These are phyloP conservation scores for Mycena chlorophos DNA, from an alignment of 768 basidiomycete genomes.

Conservation along the genomic window DNA sequence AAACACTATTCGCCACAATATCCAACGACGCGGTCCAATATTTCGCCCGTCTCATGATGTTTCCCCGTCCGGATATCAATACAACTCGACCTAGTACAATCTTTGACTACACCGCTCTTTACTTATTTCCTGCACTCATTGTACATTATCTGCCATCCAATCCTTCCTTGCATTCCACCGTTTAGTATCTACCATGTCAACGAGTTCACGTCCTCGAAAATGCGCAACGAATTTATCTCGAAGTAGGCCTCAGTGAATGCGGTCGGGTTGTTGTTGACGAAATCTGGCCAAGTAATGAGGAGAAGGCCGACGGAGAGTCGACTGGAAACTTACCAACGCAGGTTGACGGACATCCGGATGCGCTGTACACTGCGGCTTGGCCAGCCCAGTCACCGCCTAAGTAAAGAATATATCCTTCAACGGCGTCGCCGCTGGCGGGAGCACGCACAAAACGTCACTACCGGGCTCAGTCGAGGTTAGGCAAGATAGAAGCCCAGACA, in stretches of 20 bases:
- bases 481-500: neutral
- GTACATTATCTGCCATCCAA: neutral
- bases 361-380: conserved; percentile 36
- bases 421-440: too few relatives aligned
- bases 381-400: conserved; percentile 63
- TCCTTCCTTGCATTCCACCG: neutral
- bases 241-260: conserved; percentile 70
- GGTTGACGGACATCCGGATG: conserved; percentile 53
- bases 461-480: neutral
- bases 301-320: neutral
- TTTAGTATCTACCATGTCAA: neutral
- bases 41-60: too few relatives aligned
- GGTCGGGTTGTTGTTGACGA: conserved; percentile 60
- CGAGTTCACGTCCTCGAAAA: neutral
- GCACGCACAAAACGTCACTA: too few relatives aligned
- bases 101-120: too few relatives aligned
- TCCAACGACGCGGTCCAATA: too few relatives aligned
- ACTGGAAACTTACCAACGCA: conserved; percentile 56
- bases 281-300: conserved; percentile 37
- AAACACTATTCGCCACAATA: neutral
- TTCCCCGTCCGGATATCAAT: too few relatives aligned
- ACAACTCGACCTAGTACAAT: too few relatives aligned
- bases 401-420: too few relatives aligned
- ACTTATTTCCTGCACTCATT: too few relatives aligned
- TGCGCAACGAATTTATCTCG: conserved; percentile 54